A percentile compares a stretch with the other conserved stretches of the same genome.
These are phyloP conservation scores for Dendrobium huoshanense DNA, from an alignment of 106 monocot genomes.

Conservation along the genomic window DNA sequence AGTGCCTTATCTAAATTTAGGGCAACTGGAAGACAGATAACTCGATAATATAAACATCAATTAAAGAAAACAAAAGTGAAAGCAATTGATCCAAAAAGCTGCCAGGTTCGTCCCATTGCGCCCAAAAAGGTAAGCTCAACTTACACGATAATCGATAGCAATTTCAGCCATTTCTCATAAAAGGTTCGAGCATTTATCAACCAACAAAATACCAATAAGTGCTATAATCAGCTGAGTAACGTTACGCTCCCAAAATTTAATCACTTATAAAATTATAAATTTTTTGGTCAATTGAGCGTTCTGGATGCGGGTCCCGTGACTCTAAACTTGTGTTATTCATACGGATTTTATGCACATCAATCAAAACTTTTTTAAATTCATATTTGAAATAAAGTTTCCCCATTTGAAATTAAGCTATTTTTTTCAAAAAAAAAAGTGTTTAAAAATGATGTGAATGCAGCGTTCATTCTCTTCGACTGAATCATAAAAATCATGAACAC, in stretches of 20 bases:
- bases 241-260: too few relatives aligned
- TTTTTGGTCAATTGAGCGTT: too few relatives aligned
- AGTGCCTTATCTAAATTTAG: neutral
- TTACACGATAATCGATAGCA: neutral
- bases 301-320: too few relatives aligned
- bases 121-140: neutral
- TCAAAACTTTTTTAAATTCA: too few relatives aligned
- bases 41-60: neutral
- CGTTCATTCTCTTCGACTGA: neutral
- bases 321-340: too few relatives aligned
- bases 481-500: too few relatives aligned
- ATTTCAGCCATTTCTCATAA: neutral
- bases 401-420: too few relatives aligned
- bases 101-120: conserved; percentile 3
- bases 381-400: too few relatives aligned
- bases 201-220: neutral
- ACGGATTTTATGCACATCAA: too few relatives aligned
- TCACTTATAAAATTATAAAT: too few relatives aligned
- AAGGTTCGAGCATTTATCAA: neutral
- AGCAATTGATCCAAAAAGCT: conserved; percentile 11
- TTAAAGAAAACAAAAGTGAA: neutral
- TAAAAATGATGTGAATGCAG: neutral
- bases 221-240: neutral
- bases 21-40: neutral
- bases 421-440: too few relatives aligned